Evolutionary conservation across 768 basidiomycete genomes (phyloP), one percentile per base, ranked within the genome.

Genomic region (Tubosaeta sp.): DNA sequence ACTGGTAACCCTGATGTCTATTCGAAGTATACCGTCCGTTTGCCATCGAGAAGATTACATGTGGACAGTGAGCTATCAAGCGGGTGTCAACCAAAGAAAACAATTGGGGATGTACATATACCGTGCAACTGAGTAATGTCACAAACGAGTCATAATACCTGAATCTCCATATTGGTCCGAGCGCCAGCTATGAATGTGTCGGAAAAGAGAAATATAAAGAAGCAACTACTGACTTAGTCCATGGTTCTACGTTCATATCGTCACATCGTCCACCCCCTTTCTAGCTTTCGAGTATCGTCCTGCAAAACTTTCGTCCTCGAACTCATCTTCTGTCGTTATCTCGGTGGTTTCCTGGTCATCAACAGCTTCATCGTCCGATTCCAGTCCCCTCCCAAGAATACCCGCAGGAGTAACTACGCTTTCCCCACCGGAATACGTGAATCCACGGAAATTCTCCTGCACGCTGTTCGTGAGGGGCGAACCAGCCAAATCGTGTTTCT

Each of bases 391-490:
- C 48, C 68, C 64, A 45, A 76, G 61, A 38, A 73, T 59, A 6
- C 76, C 76, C 46, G 70, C 70, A n/a, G 73, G 69, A 11, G 71
- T 73, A 6, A 75, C 66, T 27, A 87, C 68, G 49, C 82, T 84
- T 72, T 87, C 86, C 22, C 83, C 84, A 44, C 87, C 87, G 25
- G 82, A 83, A 64, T 86, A 91, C 8, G 89, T 94, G 76, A 98
- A 98, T 18, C 95, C 95, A 41, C 87, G 80, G 70, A 98, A 98
- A 66, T 96, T 93, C 73, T 94, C 94, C 73, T 98, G 94, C 41
- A 97, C 90, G 63, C 87, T 90, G 66, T 75, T 90, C 55, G 94
- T 94, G 63, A 97, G 73, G 35, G 90, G 92, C 29, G 79, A 83
- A 11, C 81, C 84, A 36, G 59, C 71, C 27, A 65, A 67, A 14